phyloP scores from a whole-genome alignment of 768 basidiomycete species.

The Neoboletus brunneissimus region DNA sequence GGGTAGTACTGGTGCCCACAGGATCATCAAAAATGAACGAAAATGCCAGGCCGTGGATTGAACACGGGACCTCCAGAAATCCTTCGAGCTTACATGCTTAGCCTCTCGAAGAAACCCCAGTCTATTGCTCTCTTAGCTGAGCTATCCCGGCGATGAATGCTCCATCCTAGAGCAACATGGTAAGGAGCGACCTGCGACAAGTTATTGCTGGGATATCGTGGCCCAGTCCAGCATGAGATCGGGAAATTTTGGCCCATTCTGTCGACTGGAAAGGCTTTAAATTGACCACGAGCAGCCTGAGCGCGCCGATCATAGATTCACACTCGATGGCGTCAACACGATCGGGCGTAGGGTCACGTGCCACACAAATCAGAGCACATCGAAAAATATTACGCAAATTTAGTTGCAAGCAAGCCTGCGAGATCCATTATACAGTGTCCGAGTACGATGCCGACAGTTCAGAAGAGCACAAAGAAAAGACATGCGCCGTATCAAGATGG shows the following conservation, averaged over 20 bases:
- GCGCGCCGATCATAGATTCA: too few relatives aligned
- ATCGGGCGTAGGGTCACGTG: slow-evolving; percentile 18
- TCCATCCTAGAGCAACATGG: too few relatives aligned
- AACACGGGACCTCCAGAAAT: slow-evolving; percentile 41
- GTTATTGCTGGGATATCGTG: neutral
- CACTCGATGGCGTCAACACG: neutral
- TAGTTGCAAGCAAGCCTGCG: too few relatives aligned
- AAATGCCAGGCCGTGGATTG: slow-evolving; percentile 46
- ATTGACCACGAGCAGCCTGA: neutral
- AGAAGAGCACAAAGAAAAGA: slow-evolving; percentile 61
- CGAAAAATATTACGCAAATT: neutral
- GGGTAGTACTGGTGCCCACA: too few relatives aligned
- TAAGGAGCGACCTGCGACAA: neutral
- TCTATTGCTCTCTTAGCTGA: slow-evolving; percentile 76
- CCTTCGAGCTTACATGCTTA: neutral
- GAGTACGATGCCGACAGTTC: slow-evolving; percentile 39
- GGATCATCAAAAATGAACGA: neutral
- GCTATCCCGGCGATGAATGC: slow-evolving; percentile 71
- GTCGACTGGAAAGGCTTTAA: too few relatives aligned
- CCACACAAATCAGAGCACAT: neutral
- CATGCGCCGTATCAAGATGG: slow-evolving; percentile 45
- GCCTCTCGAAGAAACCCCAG: slow-evolving; percentile 55
- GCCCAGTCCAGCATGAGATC: neutral
- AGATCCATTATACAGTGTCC: neutral
- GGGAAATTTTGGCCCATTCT: too few relatives aligned